phyloP scores from a whole-genome alignment of 768 basidiomycete genomes.

The Russula foetens region DNA sequence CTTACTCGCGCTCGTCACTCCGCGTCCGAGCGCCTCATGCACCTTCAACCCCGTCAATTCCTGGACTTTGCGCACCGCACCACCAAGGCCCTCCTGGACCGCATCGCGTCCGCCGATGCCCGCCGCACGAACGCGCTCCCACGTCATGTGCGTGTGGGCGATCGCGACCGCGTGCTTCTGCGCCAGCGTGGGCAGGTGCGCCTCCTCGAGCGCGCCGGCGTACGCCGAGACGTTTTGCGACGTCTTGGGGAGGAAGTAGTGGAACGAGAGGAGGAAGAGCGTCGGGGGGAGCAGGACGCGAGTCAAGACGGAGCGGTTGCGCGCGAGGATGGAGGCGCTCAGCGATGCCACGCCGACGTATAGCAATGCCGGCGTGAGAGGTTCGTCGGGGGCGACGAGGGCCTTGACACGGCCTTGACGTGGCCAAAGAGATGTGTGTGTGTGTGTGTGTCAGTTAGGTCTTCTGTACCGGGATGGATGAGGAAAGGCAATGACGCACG shows the following conservation, averaged over 20 bases:
- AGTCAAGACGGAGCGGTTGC: conserved; percentile 61
- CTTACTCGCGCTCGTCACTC: conserved; percentile 1
- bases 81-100: conserved; percentile 37
- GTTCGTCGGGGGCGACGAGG: conserved; percentile 71
- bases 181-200: conserved; percentile 59
- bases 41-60: conserved; percentile 60
- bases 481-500: conserved; percentile 39
- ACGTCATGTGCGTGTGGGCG: conserved; percentile 51
- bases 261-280: conserved; percentile 58
- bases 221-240: conserved; percentile 60
- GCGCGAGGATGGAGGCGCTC: conserved; percentile 78
- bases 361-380: conserved; percentile 80
- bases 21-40: conserved; percentile 10
- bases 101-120: conserved; percentile 39
- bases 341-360: conserved; percentile 88
- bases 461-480: too few species aligned
- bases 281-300: conserved; percentile 72
- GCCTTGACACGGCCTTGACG: conserved; percentile 68
- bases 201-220: conserved; percentile 59
- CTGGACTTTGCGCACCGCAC: conserved; percentile 49
- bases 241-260: conserved; percentile 85
- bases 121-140: conserved; percentile 47
- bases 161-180: conserved; percentile 58
- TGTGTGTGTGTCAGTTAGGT: too few species aligned
- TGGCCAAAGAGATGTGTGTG: background rate